These are phyloP conservation scores for Polygonum aviculare DNA, from an alignment of 148 eudicot genomes.

Conservation along the genomic window DNA sequence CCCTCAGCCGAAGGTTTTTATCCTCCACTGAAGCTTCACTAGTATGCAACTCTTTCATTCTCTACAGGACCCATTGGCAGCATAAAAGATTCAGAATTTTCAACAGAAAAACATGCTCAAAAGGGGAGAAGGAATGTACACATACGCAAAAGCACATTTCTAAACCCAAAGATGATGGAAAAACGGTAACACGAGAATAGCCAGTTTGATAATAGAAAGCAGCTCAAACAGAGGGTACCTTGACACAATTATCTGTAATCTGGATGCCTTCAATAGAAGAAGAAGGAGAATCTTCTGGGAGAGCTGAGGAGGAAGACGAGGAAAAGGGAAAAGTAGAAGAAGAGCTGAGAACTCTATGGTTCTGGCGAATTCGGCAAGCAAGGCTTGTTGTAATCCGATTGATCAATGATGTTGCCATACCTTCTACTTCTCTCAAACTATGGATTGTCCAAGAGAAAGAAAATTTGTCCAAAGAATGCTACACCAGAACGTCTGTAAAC, in stretches of 20 bases:
- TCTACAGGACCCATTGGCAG: constrained; percentile 31
- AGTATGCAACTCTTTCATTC: constrained; percentile 84
- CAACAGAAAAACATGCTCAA: not conserved
- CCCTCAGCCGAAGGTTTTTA: constrained; percentile 82
- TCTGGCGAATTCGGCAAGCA: constrained; percentile 46
- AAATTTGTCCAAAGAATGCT: not conserved
- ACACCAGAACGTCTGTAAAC: not conserved
- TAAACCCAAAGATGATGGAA: not conserved
- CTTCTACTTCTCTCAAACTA: constrained; percentile 6
- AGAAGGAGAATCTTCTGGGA: constrained; percentile 33
- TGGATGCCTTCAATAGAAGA: constrained; percentile 41
- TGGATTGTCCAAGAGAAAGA: not conserved
- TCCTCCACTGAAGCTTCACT: constrained; percentile 35
- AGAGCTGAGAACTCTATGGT: constrained; percentile 39
- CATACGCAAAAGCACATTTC: not conserved
- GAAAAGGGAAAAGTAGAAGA: constrained; percentile 17
- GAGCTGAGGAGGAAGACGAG: constrained; percentile 19
- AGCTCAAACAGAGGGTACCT: constrained; percentile 31
- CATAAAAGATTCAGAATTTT: constrained; percentile 6
- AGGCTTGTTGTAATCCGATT: constrained; percentile 33
- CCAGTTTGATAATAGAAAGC: not conserved
- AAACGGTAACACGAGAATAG: not conserved
- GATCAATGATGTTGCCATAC: constrained; percentile 39
- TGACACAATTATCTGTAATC: constrained; percentile 59
- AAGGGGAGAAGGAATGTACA: not conserved